These are phyloP conservation scores for Aspergillus panamensis DNA, from an alignment of 495 filamentous ascomycete species.

Conservation along the genomic window DNA sequence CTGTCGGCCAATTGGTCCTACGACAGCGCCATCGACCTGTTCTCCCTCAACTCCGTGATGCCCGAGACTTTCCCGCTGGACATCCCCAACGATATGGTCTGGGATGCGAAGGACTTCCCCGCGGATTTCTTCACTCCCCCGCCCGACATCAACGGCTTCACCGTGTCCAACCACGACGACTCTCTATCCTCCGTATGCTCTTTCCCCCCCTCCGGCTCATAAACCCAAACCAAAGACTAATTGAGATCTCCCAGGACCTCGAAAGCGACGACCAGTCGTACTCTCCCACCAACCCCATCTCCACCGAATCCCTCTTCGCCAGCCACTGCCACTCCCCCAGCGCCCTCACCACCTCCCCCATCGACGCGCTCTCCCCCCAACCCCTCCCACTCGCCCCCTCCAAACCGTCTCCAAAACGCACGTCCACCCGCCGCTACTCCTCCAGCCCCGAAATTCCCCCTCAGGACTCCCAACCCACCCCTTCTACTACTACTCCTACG, in stretches of 20 bases:
- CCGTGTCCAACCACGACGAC: constrained; percentile 38
- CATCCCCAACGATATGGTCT: constrained; percentile 33
- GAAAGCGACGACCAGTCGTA: constrained; percentile 45
- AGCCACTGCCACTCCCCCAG: constrained; percentile 16
- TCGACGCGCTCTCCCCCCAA: constrained; percentile 2
- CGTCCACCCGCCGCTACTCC: constrained; percentile 31
- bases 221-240: not conserved
- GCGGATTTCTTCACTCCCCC: constrained; percentile 34
- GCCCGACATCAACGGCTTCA: constrained; percentile 36
- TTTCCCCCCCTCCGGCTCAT: not conserved
- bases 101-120: constrained; percentile 38
- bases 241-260: constrained; percentile 32
- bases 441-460: constrained; percentile 32
- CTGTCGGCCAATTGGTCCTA: constrained; percentile 45
- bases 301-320: constrained; percentile 22
- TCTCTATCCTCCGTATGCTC: constrained; percentile 35
- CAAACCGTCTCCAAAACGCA: constrained; percentile 20
- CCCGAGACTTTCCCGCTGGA: constrained; percentile 37
- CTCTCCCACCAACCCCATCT: constrained; percentile 29
- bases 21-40: constrained; percentile 42
- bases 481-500: constrained; percentile 18
- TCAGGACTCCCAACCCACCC: constrained; percentile 24
- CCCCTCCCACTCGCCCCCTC: constrained; percentile 15
- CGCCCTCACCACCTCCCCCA: constrained; percentile 15
- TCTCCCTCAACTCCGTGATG: constrained; percentile 36